phyloP scores from a whole-genome alignment of 2,329 filamentous ascomycete species.

The Aspergillus latus region DNA sequence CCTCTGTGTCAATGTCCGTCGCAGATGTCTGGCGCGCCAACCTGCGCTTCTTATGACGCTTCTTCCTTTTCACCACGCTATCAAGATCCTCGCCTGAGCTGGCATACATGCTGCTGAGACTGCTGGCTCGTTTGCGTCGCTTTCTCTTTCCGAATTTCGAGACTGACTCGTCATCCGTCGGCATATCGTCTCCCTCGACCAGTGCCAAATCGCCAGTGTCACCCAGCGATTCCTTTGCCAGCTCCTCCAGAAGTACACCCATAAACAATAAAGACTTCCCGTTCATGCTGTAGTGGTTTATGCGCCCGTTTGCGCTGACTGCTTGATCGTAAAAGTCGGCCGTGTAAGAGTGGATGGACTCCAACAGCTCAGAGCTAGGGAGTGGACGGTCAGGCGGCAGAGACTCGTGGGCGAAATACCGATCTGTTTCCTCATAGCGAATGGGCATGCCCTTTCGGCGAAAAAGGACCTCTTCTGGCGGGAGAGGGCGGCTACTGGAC shows the following conservation, averaged over 20 bases:
- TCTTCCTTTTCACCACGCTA: constrained; percentile 21
- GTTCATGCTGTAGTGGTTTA: constrained; percentile 56
- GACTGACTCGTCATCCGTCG: constrained; percentile 22
- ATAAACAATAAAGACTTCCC: constrained; percentile 63
- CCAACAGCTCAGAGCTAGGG: constrained; percentile 58
- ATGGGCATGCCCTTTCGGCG: constrained; percentile 51
- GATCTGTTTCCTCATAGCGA: constrained; percentile 55
- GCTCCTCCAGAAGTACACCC: constrained; percentile 62
- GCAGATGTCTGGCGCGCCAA: constrained; percentile 21
- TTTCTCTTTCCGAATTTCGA: constrained; percentile 6
- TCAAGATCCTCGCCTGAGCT: constrained; percentile 28
- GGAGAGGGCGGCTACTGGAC: constrained; percentile 41
- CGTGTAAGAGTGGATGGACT: constrained; percentile 57
- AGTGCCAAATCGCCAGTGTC: constrained; percentile 60
- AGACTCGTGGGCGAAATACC: constrained; percentile 55
- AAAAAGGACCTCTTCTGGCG: constrained; percentile 61
- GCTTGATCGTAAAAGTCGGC: constrained; percentile 54
- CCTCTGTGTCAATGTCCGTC: constrained; percentile 26
- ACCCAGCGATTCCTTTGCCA: constrained; percentile 52
- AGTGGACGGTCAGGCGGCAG: constrained; percentile 44
- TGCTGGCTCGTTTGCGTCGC: constrained; percentile 25
- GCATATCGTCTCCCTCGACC: constrained; percentile 48
- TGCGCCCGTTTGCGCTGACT: constrained; percentile 32
- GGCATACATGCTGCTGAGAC: constrained; percentile 19
- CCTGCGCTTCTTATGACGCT: constrained; percentile 29